These are phyloP conservation scores for Candida silvatica DNA, from an alignment of 805 yeast species.

Conservation along the genomic window DNA sequence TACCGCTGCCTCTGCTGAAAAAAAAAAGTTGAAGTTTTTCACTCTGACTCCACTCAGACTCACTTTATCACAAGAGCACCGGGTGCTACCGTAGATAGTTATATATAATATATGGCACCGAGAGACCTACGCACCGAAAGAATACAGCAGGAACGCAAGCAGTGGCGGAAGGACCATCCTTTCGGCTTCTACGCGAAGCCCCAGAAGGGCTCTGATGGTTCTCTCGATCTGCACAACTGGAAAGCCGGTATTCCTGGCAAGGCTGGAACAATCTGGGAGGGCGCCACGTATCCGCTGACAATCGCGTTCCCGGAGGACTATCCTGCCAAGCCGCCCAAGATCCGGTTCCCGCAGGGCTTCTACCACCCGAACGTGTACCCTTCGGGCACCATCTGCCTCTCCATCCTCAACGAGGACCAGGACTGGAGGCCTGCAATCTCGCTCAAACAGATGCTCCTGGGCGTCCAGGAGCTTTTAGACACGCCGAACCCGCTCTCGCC, in stretches of 20 bases:
- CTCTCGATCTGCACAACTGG: constrained; percentile 82
- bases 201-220: constrained; percentile 66
- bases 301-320: constrained; percentile 83
- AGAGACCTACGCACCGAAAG: constrained; percentile 59
- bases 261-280: constrained; percentile 77
- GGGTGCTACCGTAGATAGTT: too few species aligned
- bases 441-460: constrained; percentile 78
- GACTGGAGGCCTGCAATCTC: constrained; percentile 99
- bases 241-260: constrained; percentile 95
- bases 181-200: constrained; percentile 97
- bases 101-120: constrained; percentile 18
- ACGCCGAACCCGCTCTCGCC: constrained; percentile 94
- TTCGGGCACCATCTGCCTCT: constrained; percentile 90
- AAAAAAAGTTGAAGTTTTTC: too few species aligned
- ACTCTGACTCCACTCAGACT: too few species aligned
- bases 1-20: not conserved
- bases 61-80: not conserved
- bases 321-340: constrained; percentile 95
- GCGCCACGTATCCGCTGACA: constrained; percentile 81
- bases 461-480: constrained; percentile 85
- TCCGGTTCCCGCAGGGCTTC: constrained; percentile 79
- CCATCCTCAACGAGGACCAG: constrained; percentile 88
- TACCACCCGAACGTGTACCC: constrained; percentile 98
- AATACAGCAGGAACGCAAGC: constrained; percentile 89
- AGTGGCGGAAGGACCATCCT: constrained; percentile 98